phyloP scores from a whole-genome alignment of 345 rosid species.

The Pistacia vera region DNA sequence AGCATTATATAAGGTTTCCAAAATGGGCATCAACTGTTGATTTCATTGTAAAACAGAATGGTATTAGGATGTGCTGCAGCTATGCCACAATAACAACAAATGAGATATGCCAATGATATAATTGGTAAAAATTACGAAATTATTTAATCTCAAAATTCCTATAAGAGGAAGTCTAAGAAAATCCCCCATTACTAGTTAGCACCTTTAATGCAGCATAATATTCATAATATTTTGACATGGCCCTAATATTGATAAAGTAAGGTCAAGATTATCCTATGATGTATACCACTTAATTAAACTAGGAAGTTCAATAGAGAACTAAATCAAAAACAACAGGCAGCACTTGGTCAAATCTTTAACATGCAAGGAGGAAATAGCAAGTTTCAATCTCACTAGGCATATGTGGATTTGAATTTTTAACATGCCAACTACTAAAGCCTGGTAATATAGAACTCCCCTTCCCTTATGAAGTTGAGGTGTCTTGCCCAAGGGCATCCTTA shows the following conservation, averaged over 20 bases:
- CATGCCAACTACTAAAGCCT: background rate
- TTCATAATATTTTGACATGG: background rate
- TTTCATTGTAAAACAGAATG: slow-evolving; percentile 29
- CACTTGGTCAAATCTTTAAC: background rate
- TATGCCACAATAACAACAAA: background rate
- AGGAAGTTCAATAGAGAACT: background rate
- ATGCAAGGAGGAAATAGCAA: background rate
- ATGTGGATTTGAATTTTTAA: background rate
- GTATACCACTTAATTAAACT: background rate
- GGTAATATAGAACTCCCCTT: too few relatives aligned
- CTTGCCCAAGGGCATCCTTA: background rate
- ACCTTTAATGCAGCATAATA: background rate
- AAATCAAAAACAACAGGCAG: background rate
- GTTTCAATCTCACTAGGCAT: background rate
- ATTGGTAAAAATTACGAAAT: background rate
- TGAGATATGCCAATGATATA: background rate
- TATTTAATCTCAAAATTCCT: background rate
- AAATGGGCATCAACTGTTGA: slow-evolving; percentile 89
- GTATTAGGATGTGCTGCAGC: slow-evolving; percentile 7
- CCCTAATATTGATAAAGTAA: background rate
- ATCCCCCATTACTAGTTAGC: background rate
- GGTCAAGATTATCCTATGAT: background rate
- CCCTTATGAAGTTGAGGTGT: background rate
- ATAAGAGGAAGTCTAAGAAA: background rate
- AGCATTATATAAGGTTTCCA: slow-evolving; percentile 87